These are phyloP conservation scores for Carex kokanica DNA, from an alignment of 176 grass and related monocot genomes.

Conservation along the genomic window DNA sequence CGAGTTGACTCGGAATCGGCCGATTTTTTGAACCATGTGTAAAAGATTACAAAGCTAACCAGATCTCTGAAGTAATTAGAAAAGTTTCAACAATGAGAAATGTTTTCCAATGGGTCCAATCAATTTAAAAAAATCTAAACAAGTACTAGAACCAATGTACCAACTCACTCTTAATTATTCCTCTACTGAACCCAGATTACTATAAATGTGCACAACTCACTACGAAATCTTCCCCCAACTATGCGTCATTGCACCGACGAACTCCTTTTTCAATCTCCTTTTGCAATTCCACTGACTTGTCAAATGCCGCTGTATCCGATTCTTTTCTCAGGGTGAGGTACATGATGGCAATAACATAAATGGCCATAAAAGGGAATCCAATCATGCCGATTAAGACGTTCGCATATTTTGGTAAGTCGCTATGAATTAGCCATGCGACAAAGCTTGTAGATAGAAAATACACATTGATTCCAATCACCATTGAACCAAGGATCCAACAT, in stretches of 20 bases:
- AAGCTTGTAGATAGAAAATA: conserved; percentile 62
- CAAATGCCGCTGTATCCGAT: not conserved
- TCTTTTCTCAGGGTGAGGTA: conserved; percentile 58
- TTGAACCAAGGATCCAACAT: conserved; percentile 47
- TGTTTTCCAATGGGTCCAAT: not conserved
- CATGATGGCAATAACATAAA: conserved; percentile 45
- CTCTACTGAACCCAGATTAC: not conserved
- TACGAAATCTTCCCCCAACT: not conserved
- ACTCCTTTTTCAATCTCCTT: not conserved
- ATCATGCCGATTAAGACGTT: conserved; percentile 50
- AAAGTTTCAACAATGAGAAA: not conserved
- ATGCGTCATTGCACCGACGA: not conserved
- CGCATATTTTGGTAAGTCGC: conserved; percentile 36
- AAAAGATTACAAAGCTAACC: not conserved
- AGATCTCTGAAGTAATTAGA: not conserved
- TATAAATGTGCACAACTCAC: not conserved
- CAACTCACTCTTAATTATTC: not conserved
- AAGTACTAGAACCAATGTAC: not conserved
- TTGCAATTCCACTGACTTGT: not conserved
- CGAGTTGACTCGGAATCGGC: no score
- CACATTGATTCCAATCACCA: conserved; percentile 56
- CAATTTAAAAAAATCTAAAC: not conserved
- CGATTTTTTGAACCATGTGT: no score
- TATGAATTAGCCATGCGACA: conserved; percentile 44
- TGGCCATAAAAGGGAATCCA: conserved; percentile 62